Base-by-base conservation (phyloP, 164 flowering plant species). In the Macadamia tetraphylla region DNA sequence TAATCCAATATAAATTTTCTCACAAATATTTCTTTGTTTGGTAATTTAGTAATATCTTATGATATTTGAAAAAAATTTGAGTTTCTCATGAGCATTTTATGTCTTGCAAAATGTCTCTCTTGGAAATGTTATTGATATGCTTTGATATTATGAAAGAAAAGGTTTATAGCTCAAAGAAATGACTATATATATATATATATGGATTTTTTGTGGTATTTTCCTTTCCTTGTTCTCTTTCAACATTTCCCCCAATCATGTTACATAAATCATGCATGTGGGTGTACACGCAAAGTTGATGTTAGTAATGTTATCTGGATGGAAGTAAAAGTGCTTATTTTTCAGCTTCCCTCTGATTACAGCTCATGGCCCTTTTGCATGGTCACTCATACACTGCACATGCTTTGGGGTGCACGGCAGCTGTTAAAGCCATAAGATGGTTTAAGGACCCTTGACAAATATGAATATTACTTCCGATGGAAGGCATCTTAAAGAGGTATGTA, bases 311-410 rank as follows among this genome's bases (percentile, higher is more conserved):
- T 55, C 59, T 69, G 43, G 30, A 58, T 9, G 44, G 48, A 43
- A 43, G 48, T 43, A 43, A 23, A 60, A 44, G 9, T 29, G 46
- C 17, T 14, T 61, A 35, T 59, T 49, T 15, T 51, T 63, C 17
- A n/a, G 48, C 56, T 60, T 64, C 65, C 35, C 64, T 74, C 23
- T 80, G 56, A n/a, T 78, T 76, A 66, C 82, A 94, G 99, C 91
- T 89, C 10, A 80, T 83, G 79, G 98, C 98, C 44, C 96, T 94
- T 66, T 63, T 94, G 73, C 99, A 94, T 72, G 99, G 99, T 15
- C 99, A 94, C 75, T 94, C 99, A 0, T 94, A 94, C 75, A 67
- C 98, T 68, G 99, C 92, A 68, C 99, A 94, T 87, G 94, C 99
- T 60, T 74, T 94, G 87, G 99, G 99, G 58, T 94, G 99, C 76